phyloP scores from a whole-genome alignment of 2,329 filamentous ascomycete genomes.

The Paracorniculantispora psalliotae region DNA sequence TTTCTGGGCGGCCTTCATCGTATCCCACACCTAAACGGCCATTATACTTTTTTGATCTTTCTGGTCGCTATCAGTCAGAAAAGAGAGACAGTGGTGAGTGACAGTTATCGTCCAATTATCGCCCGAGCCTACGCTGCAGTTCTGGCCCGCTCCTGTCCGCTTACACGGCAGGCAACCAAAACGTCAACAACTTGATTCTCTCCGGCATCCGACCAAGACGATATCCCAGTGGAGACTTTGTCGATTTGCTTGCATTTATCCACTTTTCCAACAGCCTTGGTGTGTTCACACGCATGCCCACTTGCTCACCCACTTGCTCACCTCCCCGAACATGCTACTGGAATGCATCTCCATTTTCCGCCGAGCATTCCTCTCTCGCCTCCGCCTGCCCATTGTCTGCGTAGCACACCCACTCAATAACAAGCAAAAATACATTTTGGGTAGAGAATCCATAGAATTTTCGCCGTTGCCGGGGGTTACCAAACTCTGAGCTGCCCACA shows the following conservation, averaged over 20 bases:
- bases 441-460: neutral
- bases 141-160: too few species aligned
- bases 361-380: neutral
- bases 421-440: too few species aligned
- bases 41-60: neutral
- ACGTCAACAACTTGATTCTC: too few species aligned
- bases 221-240: neutral
- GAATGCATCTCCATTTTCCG: conserved; percentile 11
- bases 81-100: too few species aligned
- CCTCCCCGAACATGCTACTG: neutral
- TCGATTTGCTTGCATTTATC: neutral
- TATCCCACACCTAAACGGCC: conserved; percentile 2
- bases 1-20: neutral
- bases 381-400: neutral
- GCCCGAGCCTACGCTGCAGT: too few species aligned
- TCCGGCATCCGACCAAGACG: too few species aligned
- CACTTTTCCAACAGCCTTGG: neutral
- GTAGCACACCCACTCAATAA: neutral
- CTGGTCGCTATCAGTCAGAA: too few species aligned
- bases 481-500: neutral
- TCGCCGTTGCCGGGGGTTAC: conserved; percentile 8
- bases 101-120: too few species aligned
- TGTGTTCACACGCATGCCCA: neutral
- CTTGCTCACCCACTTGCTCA: neutral
- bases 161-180: too few species aligned